phyloP scores from a whole-genome alignment of 768 basidiomycete genomes.

The Rhodotorula babjevae region DNA sequence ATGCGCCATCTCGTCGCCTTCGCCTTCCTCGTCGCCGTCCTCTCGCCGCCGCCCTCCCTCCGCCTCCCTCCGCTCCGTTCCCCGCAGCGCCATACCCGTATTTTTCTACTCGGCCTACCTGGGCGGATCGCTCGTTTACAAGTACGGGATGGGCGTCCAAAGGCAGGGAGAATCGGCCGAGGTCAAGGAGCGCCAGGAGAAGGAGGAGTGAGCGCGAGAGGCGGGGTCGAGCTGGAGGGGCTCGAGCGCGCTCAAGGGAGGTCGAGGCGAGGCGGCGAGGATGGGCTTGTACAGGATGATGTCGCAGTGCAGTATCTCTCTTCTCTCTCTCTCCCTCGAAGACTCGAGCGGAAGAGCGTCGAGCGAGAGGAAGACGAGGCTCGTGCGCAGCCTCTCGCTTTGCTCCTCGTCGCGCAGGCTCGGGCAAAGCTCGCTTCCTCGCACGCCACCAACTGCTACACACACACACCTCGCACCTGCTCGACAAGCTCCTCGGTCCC shows the following conservation, averaged over 20 bases:
- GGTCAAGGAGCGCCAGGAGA: slow-evolving; percentile 42
- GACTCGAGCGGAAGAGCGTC: too few species aligned
- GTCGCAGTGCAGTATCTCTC: not conserved
- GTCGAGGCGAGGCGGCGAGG: too few species aligned
- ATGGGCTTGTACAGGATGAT: too few species aligned
- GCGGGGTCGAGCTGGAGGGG: not conserved
- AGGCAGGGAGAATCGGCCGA: slow-evolving; percentile 44
- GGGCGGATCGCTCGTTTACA: slow-evolving; percentile 45
- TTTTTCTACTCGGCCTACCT: slow-evolving; percentile 45
- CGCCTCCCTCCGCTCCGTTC: not conserved
- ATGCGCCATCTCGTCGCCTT: too few species aligned
- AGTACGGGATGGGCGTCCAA: slow-evolving; percentile 46
- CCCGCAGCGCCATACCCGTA: slow-evolving; percentile 39
- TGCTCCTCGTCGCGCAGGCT: too few species aligned
- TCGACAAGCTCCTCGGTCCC: too few species aligned
- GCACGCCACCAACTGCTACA: too few species aligned
- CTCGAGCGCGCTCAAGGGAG: too few species aligned
- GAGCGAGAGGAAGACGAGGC: not conserved
- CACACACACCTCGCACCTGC: too few species aligned
- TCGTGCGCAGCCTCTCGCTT: too few species aligned
- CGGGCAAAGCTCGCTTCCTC: too few species aligned
- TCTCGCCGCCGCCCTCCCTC: not conserved
- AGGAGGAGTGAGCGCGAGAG: not conserved
- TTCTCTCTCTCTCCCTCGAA: not conserved
- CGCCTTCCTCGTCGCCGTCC: not conserved